Base-by-base conservation (phyloP, 2,329 filamentous ascomycete species). In the Sporothrix inflata region DNA sequence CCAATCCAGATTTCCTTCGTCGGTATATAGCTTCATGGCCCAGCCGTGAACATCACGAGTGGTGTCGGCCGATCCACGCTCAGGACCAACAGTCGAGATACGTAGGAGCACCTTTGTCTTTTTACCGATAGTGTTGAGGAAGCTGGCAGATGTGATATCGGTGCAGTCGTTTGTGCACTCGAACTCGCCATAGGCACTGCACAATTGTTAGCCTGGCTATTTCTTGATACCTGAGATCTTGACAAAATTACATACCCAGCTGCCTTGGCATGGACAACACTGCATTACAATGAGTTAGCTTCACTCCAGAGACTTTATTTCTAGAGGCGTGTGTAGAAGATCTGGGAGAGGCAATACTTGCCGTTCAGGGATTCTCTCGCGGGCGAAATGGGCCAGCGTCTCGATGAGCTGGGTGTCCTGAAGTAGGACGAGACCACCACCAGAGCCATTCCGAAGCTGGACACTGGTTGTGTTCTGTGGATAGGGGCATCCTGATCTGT, bases 41-140 rank as follows among this genome's bases (percentile, higher is more conserved):
- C 94, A 94, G 1, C 92, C 92, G 63, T 91, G 87, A 3, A 93
- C 90, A 83, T 94, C 92, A 14, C 92, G 88, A 0, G 93, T 92
- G 0, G 91, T 93, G 78, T 95, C 92, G 1, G 92, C 89, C 68
- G 90, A 92, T 9, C 92, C 92, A 69, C 89, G 86, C 77, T 89
- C 92, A 8, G 91, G 91, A 1, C 92, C 85, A 0, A 92, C 92
- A 0, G 92, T 94, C 0, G 91, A 94, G 79, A 94, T 94, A 0
- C 92, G 89, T 8, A 90, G 77, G 77, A 92, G 91, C 0, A 92
- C 82, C 0, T 85, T 89, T 1, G 91, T 93, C 71, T 84, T 77
- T 72, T 77, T 77, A 74, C 76, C 76, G n/a, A 72, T 49, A 1
- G 71, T 71, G 24, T 45, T 73, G 21, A 75, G 55, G 57, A 75